Evolutionary conservation across 2,329 filamentous ascomycete genomes (phyloP), one percentile per base, ranked within the genome.

Genomic region (Aureobasidium melanogenum): DNA sequence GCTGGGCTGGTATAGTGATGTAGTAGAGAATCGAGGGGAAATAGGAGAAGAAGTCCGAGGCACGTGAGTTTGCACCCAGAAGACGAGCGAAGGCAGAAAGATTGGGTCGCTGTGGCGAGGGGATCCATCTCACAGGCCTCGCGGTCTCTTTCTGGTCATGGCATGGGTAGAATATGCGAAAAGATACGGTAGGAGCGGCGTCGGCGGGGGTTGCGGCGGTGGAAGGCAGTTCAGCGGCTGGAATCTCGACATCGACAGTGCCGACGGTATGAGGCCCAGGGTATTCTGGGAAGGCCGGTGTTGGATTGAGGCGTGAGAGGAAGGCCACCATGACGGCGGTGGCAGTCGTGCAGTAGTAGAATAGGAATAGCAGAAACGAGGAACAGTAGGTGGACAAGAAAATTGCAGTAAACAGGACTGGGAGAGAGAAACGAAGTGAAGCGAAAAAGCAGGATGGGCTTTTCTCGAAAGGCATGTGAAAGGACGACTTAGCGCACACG

Each of bases 121-220:
- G 89, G 57, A 95, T 80, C 90, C 91, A 96, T 67, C 81, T 83
- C 60, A 91, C 87, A 10, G 79, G 79, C 14, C 66, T 62, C 3
- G 67, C 66, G 9, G 71, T 71, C n/a, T 39, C 26, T 43, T 50
- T 44, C 15, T 55, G 57, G 48, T 70, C 69, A 17, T 75, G 69
- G 24, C 87, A 86, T 0, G 91, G 91, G 71, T 95, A 95, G 75
- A 89, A 96, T 62, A 95, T 80, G 64, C 91, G 84, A 72, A 90
- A 94, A 61, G 88, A 86, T 28, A 95, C 79, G 0, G 91, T 96
- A 48, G 92, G 84, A 38, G 69, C 69, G 60, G 75, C 73, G 5
- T 84, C 80, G 54, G 81, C 79, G 0, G 84, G 82, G 30, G 80
- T 78, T 54, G 80, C 77, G 24, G 81, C 78, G 0, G 85, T 83